A percentile compares a stretch with the other conserved stretches of the same genome.
phyloP scores from a whole-genome alignment of 2,329 filamentous ascomycete species.

The Penicillium brasilianum region DNA sequence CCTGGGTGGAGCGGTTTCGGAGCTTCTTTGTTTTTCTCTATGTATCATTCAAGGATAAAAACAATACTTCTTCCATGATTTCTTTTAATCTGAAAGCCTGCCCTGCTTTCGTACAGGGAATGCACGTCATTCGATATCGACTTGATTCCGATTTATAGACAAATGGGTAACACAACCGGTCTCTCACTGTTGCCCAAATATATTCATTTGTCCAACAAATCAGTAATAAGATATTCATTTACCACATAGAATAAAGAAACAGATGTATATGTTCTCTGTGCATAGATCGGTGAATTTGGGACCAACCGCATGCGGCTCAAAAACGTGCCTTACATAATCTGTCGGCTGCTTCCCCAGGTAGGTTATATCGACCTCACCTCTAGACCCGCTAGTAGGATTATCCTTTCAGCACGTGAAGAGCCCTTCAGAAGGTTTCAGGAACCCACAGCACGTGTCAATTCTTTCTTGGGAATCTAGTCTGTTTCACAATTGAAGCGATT shows the following conservation, averaged over 20 bases:
- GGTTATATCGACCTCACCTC: slow-evolving; percentile 7
- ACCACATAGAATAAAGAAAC: background rate
- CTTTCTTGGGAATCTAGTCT: background rate
- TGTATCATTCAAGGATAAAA: background rate
- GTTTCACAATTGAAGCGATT: background rate
- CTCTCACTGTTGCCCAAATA: no score
- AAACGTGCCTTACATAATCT: background rate
- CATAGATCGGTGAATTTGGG: no score
- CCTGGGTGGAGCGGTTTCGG: background rate
- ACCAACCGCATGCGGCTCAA: background rate
- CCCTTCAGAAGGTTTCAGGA: background rate
- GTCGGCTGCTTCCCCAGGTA: background rate
- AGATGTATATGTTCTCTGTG: background rate
- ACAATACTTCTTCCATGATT: no score
- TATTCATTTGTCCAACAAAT: no score
- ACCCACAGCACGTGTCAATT: background rate
- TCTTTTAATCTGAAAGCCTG: no score
- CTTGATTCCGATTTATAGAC: no score
- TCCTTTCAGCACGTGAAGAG: background rate
- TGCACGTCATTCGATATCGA: no score
- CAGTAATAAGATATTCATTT: no score
- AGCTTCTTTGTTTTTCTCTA: background rate
- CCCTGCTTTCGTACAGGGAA: no score
- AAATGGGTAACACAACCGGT: no score
- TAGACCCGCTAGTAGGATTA: background rate